Percentiles rank a stretch among this genome's conserved stretches.
These are phyloP conservation scores for Linderina pennispora DNA, from an alignment of 192 early-diverging fungal genomes.

Conservation along the genomic window DNA sequence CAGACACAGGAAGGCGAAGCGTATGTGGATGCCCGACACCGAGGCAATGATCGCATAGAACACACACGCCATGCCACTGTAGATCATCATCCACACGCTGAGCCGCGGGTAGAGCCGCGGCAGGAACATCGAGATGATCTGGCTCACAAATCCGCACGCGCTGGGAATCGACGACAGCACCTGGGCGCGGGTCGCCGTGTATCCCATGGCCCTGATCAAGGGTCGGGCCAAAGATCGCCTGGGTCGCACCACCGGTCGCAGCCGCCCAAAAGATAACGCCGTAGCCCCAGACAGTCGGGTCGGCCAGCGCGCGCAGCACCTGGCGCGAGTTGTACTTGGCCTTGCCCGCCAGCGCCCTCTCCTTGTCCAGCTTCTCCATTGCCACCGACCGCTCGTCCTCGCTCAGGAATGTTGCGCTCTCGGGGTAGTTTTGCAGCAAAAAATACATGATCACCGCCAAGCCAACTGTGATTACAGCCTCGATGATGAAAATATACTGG, in stretches of 20 bases:
- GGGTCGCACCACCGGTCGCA: constrained; percentile 28
- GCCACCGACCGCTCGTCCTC: constrained; percentile 47
- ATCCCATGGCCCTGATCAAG: constrained; percentile 38
- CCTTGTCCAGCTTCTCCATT: constrained; percentile 32
- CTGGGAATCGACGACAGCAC: constrained; percentile 32
- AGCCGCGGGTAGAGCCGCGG: constrained; percentile 19
- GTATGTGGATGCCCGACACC: constrained; percentile 15
- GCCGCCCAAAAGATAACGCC: constrained; percentile 43
- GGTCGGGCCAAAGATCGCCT: constrained; percentile 42
- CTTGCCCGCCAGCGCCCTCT: constrained; percentile 16
- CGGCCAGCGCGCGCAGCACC: constrained; percentile 22
- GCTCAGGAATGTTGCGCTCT: constrained; percentile 50
- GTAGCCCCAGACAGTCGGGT: constrained; percentile 45
- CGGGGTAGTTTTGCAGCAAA: constrained; percentile 50
- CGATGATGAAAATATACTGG: constrained; percentile 54
- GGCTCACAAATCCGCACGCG: constrained; percentile 37
- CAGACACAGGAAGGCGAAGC: constrained; percentile 33
- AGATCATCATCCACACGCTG: constrained; percentile 43
- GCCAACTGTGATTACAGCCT: constrained; percentile 48
- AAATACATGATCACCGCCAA: constrained; percentile 36
- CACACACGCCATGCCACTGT: constrained; percentile 47
- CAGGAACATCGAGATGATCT: constrained; percentile 28
- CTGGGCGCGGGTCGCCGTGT: constrained; percentile 39
- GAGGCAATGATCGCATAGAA: constrained; percentile 46
- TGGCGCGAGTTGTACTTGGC: constrained; percentile 17